Evolutionary conservation across 306 rosid species (phyloP), one percentile per base, ranked within the genome.

Genomic region (Bauhinia variegata): DNA sequence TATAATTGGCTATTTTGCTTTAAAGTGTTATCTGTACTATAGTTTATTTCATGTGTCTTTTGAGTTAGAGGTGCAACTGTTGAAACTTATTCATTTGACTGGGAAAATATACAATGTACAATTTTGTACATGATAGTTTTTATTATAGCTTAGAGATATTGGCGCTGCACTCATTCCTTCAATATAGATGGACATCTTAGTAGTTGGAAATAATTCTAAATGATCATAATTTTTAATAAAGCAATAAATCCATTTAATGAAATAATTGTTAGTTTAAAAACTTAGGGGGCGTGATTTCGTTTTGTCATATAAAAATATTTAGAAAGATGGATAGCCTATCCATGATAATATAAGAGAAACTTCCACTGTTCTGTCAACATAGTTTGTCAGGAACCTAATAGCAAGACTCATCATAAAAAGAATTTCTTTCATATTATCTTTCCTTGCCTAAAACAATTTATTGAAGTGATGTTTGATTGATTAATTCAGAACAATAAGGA

Each of bases 11-110:
- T 16, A 28, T 39, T 58, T 53, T 44, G 2, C 12, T 14, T 10
- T 64, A 57, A 50, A 30, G 14, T 41, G 31, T 59, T 9, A 11
- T 53, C 36, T 32, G 28, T 6, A 23, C 11, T 63, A 18, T 19
- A 42, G 64, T 60, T 51, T 43, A 16, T 42, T 39, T 58, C 59
- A 8, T 65, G 33, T 42, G 19, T 11, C 4, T 58, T 65, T 19
- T 28, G 73, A 50, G 42, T 43, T 51, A 30, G 15, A 65, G 49
- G 47, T 51, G 70, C 63, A 49, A 42, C 5, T 64, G 12, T 39
- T 55, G 13, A 55, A 64, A 32, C 63, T 37, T 54, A 63, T 51
- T 70, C 15, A 31, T 63, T 65, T 17, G 19, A 14, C 23, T 46
- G 33, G 16, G 10, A 9, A 19, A 23, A 23, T 19, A 53, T 5